Base-by-base conservation (phyloP, 2,329 filamentous ascomycete genomes). In the Sarocladium oryzae region DNA sequence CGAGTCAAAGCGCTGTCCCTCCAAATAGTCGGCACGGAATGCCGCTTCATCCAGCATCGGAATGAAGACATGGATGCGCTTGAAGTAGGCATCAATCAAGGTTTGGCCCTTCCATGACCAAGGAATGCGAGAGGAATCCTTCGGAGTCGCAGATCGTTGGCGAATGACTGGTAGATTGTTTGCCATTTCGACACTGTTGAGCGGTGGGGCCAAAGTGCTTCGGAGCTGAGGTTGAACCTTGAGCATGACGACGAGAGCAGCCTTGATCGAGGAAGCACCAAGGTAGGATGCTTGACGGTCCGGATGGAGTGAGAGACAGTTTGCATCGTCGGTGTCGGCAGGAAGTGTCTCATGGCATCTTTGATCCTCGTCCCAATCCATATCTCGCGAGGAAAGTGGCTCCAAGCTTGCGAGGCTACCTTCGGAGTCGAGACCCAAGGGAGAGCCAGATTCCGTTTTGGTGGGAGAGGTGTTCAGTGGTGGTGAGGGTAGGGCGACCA, bases 11-110 rank as follows among this genome's bases (percentile, higher is more conserved):
- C 84, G 74, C 56, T 81, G 77, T 10, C 53, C 54, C 28, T 56
- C 53, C 11, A 56, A 32, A 61, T 87, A 86, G 38, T 87, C 82
- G 61, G 86, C 84, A 63, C 56, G 79, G 64, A 89, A 88, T 9
- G 78, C 75, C 16, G 78, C 77, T 63, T 89, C 86, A 57, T 90
- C 85, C 2, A 90, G 73, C 75, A 89, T 82, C 0, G 86, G 86
- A 3, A 85, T 78, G 57, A 88, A 85, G 1, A 84, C 79, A 55
- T 89, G 86, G 21, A 87, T 78, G 28, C 83, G 78, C 57, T 84
- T 83, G 63, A 89, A 89, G 63, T 88, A 89, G n/a, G 84, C 83
- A 57, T 89, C 82, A 36, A 89, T 81, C 9, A 88, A 70, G 5
- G 80, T 80, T 62, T 86, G 81, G 15, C 84, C 84, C 58, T 86